Evolutionary conservation across 225 moss, liverwort and hornwort species (phyloP), one percentile per base, ranked within the genome.

Genomic region (Thuidium tamariscinum): DNA sequence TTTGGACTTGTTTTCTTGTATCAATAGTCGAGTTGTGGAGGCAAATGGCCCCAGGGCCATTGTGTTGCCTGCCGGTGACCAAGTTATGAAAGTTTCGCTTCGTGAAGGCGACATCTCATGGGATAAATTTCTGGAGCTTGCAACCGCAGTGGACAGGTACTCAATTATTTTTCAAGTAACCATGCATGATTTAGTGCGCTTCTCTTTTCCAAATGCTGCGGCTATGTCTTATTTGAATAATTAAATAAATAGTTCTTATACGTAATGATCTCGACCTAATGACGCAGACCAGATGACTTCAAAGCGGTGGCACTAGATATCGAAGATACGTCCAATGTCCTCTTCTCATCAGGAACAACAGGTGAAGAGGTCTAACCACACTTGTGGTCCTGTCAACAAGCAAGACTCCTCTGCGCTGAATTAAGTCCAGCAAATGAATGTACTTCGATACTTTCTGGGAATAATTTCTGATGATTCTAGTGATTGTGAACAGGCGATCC

Each of bases 81-180:
- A 86, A 65, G 79, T 49, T 52, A 76, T 99, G 68, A 66, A 82
- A 78, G 86, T 93, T 80, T 69, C 91, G 46, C 94, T 97, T 82
- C 95, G 98, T 83, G 92, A 92, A 83, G 97, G 94, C 52, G 98
- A 99, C 79, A 77, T 97, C 63, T 90, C 95, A 59, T 99, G 97
- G 97, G 88, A 92, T 37, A 55, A 85, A 41, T 99, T 99, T 89
- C 80, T 96, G 89, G 85, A 88, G 61, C 86, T 88, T 37, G 91
- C 96, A 74, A 79, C 90, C 48, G 78, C 52, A 70, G 86, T 93
- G 78, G 94, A 90, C 90, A 95, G 94, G 98, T 93, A 92, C 34
- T 54, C 60, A 60, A 44, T 55, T 41, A 16, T 59, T 69, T 70
- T 30, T 48, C 22, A 67, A 61, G 48, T 21, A 56, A 64, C 42